phyloP scores from a whole-genome alignment of 129 eudicot species.

The Ambrosia trifida region DNA sequence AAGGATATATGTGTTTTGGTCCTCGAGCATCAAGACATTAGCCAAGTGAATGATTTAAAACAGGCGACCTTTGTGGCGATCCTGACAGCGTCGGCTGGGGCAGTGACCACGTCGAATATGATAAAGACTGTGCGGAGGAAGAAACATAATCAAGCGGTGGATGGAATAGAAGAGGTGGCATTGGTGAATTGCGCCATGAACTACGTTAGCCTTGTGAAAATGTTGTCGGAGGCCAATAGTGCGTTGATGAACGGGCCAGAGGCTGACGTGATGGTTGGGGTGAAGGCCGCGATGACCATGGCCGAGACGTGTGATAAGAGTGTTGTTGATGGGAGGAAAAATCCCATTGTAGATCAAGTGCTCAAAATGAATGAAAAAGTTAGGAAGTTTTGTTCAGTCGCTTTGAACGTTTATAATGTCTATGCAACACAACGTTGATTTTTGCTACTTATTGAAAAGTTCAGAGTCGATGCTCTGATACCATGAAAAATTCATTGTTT shows the following conservation, averaged over 20 bases:
- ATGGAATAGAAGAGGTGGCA: conserved; percentile 35
- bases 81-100: conserved; percentile 36
- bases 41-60: conserved; percentile 36
- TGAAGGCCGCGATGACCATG: conserved; percentile 45
- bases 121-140: conserved; percentile 18
- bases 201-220: conserved; percentile 41
- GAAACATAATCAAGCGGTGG: conserved; percentile 30
- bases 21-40: conserved; percentile 38
- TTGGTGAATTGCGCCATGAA: conserved; percentile 46
- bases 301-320: conserved; percentile 47
- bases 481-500: too few relatives aligned
- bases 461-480: too few relatives aligned
- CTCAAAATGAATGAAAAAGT: conserved; percentile 39
- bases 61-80: conserved; percentile 53
- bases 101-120: conserved; percentile 24
- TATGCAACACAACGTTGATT: conserved; percentile 14
- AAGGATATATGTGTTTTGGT: conserved; percentile 38
- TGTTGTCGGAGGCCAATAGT: conserved; percentile 43
- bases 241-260: conserved; percentile 25
- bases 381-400: conserved; percentile 33
- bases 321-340: conserved; percentile 27
- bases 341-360: conserved; percentile 30
- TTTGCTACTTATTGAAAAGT: neutral
- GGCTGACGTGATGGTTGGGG: conserved; percentile 33
- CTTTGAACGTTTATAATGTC: conserved; percentile 37